phyloP scores from a whole-genome alignment of 2,329 filamentous ascomycete genomes.

The Penicillium sp. region DNA sequence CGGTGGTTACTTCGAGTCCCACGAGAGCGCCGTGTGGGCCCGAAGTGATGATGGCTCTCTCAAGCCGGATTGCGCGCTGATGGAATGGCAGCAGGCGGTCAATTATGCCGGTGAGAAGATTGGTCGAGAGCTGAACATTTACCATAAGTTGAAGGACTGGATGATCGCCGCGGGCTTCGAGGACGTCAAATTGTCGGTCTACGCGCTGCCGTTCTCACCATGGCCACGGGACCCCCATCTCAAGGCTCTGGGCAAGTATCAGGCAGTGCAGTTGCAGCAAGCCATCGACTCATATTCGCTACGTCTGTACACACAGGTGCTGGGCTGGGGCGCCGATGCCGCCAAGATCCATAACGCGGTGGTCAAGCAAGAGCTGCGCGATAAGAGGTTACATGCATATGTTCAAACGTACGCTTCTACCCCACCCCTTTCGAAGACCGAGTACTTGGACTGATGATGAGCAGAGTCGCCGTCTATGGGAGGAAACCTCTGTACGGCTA shows the following conservation, averaged over 20 bases:
- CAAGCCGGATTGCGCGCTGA: constrained; percentile 21
- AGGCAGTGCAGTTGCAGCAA: constrained; percentile 24
- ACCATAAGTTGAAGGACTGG: constrained; percentile 29
- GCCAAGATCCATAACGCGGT: constrained; percentile 25
- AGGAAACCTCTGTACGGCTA: constrained; percentile 15
- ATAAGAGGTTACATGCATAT: constrained; percentile 25
- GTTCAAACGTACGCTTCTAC: constrained; percentile 23
- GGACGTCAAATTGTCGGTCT: constrained; percentile 21
- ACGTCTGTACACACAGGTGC: constrained; percentile 25
- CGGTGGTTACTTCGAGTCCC: constrained; percentile 36
- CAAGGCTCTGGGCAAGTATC: constrained; percentile 23
- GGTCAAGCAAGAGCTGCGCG: constrained; percentile 23
- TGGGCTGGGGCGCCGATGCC: constrained; percentile 22
- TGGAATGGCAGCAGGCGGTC: constrained; percentile 30
- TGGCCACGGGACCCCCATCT: constrained; percentile 25
- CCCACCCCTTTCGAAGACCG: neutral
- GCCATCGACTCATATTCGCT: constrained; percentile 28
- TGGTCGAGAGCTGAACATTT: constrained; percentile 33
- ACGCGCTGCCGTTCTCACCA: constrained; percentile 23
- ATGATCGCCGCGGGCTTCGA: constrained; percentile 33
- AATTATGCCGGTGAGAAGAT: constrained; percentile 25
- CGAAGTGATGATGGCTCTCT: constrained; percentile 27
- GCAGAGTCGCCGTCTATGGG: constrained; percentile 22
- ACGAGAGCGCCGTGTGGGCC: constrained; percentile 32
- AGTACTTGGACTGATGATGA: constrained; percentile 15